Percentiles rank a stretch among this genome's conserved stretches.
phyloP scores from a whole-genome alignment of 345 rosid species.

The Odontarrhena argentea region DNA sequence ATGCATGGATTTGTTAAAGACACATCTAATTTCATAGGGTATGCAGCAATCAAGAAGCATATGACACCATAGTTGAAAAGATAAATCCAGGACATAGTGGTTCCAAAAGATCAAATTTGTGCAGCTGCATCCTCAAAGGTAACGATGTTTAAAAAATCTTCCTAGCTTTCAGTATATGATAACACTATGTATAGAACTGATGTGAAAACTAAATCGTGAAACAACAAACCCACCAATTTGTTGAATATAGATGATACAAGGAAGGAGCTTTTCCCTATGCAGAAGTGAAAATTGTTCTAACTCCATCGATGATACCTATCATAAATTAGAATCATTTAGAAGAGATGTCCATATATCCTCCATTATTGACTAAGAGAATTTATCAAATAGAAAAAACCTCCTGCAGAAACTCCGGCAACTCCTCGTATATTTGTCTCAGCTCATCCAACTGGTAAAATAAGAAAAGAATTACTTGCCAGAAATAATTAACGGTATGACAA shows the following conservation, averaged over 20 bases:
- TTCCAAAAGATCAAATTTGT: neutral
- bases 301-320: slow-evolving; percentile 78
- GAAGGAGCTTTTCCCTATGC: slow-evolving; percentile 53
- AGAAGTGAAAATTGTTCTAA: slow-evolving; percentile 65
- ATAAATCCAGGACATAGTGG: slow-evolving; percentile 14
- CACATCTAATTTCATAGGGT: slow-evolving; percentile 17
- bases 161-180: neutral
- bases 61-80: slow-evolving; percentile 28
- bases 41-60: slow-evolving; percentile 30
- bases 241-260: slow-evolving; percentile 74
- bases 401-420: slow-evolving; percentile 84
- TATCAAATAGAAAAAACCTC: slow-evolving; percentile 55
- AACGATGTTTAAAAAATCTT: slow-evolving; percentile 7
- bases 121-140: slow-evolving; percentile 6
- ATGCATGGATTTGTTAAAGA: slow-evolving; percentile 11
- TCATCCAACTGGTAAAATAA: slow-evolving; percentile 72
- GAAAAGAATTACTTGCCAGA: slow-evolving; percentile 19
- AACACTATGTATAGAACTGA: neutral
- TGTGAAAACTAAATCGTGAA: slow-evolving; percentile 17
- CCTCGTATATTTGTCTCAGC: slow-evolving; percentile 91
- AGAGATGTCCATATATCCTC: slow-evolving; percentile 15
- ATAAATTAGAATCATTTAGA: slow-evolving; percentile 31
- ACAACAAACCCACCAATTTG: slow-evolving; percentile 73
- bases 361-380: slow-evolving; percentile 21
- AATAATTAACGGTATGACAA: slow-evolving; percentile 6